Evolutionary conservation across 2,329 filamentous ascomycete species (phyloP), one percentile per base, ranked within the genome.

Genomic region (Coleophoma eucalyptorum): DNA sequence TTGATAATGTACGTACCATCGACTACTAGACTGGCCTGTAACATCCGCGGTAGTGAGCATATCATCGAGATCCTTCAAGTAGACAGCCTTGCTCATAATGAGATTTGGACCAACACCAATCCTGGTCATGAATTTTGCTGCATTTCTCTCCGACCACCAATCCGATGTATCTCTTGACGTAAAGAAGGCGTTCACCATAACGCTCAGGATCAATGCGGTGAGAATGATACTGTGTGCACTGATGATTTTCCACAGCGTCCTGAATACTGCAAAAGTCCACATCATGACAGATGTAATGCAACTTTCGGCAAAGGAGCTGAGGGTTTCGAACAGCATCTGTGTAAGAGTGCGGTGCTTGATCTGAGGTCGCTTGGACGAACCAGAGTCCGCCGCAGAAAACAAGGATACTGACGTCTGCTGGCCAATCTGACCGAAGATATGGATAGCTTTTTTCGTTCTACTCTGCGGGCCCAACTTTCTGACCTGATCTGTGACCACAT

Each of bases 61-160:
- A 55, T 87, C 81, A 52, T 91, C 85, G 46, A 97, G 75, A 66
- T 97, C 93, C 47, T 77, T 78, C 50, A 97, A 71, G 65, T 94
- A 96, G 21, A 99, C 83, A 8, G 89, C 84, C 67, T 87, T 90
- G 69, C 87, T 89, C 89, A 97, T 93, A 55, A 87, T 80, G 18
- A 78, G 69, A 58, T 95, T 87, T 7, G 92, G 90, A 3, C 81
- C 79, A 7, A 97, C 84, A 10, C 93, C 93, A 13, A 97, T 72
- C 12, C 85, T 78, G 33, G 76, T 75, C 90, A 99, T 94, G 67
- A 93, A 96, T 38, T 78, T 84, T 15, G 79, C 80, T 1, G 92
- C 90, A 53, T 82, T 86, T 51, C 90, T 82, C 70, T 97, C 93
- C 43, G 81, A 78, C 87, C 89, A 96, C 91, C 91, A 97, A 2